Evolutionary conservation across 768 basidiomycete genomes (phyloP).

Genomic region (Sistotremastrum niveocremeum): DNA sequence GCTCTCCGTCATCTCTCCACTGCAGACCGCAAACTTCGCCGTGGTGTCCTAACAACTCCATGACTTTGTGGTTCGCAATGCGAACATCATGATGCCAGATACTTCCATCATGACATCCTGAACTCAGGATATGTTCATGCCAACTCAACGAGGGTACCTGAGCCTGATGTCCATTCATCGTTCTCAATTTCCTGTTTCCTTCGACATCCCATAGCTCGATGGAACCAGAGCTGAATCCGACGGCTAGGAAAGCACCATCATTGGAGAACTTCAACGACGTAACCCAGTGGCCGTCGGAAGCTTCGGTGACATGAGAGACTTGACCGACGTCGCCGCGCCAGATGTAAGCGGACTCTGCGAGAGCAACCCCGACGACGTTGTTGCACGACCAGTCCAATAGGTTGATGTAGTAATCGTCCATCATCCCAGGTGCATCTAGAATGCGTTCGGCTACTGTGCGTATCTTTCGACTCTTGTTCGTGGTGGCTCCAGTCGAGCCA

Average conservation of each 20-base stretch:
- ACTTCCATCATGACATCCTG: conserved; percentile 86
- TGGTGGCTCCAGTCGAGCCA: conserved; percentile 47
- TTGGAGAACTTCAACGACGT: conserved; percentile 68
- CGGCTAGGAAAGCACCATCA: conserved; percentile 68
- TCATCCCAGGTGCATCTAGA: conserved; percentile 85
- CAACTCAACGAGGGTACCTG: conserved; percentile 81
- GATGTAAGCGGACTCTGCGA: conserved; percentile 77
- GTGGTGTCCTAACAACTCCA: conserved; percentile 78
- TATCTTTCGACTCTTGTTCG: conserved; percentile 68
- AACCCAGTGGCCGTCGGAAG: conserved; percentile 62
- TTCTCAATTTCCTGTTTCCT: conserved; percentile 61
- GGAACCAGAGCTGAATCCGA: conserved; percentile 69
- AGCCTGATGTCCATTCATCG: conserved; percentile 80
- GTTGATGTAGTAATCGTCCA: conserved; percentile 96
- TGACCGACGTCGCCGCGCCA: conserved; percentile 88
- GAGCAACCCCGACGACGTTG: conserved; percentile 82
- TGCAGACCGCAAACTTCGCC: conserved; percentile 89
- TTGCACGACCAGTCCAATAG: conserved; percentile 77
- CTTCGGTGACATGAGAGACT: conserved; percentile 67
- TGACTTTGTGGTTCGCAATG: conserved; percentile 74
- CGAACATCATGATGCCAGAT: conserved; percentile 97
- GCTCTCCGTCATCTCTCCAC: conserved; percentile 79
- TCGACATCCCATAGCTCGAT: conserved; percentile 96
- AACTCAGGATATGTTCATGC: conserved; percentile 75
- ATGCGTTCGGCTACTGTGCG: conserved; percentile 85